Evolutionary conservation across 2,329 filamentous ascomycete genomes (phyloP).

Genomic region (Akanthomyces muscarius): DNA sequence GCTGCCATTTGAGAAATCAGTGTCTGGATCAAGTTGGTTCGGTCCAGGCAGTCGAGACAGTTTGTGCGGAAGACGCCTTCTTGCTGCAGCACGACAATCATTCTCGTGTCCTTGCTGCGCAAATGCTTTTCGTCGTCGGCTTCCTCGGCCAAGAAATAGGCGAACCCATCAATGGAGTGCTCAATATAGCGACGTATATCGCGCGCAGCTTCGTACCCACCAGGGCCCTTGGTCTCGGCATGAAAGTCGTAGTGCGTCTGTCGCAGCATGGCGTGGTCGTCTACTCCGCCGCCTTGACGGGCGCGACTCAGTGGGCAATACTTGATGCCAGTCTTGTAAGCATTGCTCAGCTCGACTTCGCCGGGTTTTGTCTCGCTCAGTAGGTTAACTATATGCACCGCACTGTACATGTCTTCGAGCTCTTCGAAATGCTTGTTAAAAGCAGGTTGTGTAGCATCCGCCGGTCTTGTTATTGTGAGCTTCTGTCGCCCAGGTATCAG

Average conservation of each 20-base stretch:
- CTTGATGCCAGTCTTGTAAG: conserved; percentile 73
- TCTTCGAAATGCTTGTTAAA: conserved; percentile 93
- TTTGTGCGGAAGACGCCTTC: conserved; percentile 96
- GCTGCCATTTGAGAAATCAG: conserved; percentile 93
- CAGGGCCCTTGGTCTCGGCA: conserved; percentile 81
- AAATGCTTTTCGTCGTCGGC: conserved; percentile 48
- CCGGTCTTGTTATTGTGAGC: conserved; percentile 82
- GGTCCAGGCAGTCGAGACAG: conserved; percentile 90
- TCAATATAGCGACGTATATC: conserved; percentile 77
- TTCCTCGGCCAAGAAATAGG: conserved; percentile 84
- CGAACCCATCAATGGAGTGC: conserved; percentile 77
- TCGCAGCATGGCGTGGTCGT: conserved; percentile 69
- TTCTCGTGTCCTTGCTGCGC: conserved; percentile 37
- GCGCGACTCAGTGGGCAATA: conserved; percentile 67
- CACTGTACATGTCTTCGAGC: conserved; percentile 82
- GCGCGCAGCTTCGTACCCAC: conserved; percentile 86
- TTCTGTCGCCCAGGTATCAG: conserved; percentile 91
- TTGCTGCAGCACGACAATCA: conserved; percentile 77
- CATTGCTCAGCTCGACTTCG: conserved; percentile 76
- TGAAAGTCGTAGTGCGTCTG: conserved; percentile 95
- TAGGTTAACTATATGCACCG: conserved; percentile 88
- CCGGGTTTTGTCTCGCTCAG: conserved; percentile 85
- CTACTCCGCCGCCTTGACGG: conserved; percentile 46
- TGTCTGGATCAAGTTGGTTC: conserved; percentile 93
- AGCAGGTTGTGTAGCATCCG: conserved; percentile 86